Percentiles rank a stretch among this genome's conserved stretches.
phyloP scores from a whole-genome alignment of 495 filamentous ascomycete species.

The Poronia punctata region DNA sequence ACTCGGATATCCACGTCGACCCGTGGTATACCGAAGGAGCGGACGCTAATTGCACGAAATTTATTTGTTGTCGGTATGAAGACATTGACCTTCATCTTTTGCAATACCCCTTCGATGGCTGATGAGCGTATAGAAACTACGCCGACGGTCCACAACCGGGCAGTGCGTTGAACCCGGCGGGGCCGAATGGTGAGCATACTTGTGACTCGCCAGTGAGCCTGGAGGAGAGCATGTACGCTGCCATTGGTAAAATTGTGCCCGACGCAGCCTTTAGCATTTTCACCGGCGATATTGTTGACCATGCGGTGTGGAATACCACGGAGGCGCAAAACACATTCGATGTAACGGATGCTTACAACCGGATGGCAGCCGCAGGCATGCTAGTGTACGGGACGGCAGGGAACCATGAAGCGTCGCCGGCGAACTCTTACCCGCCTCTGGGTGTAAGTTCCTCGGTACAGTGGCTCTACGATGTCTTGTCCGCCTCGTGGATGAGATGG shows the following conservation, averaged over 20 bases:
- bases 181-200: slow-evolving; percentile 37
- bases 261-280: slow-evolving; percentile 37
- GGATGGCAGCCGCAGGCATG: slow-evolving; percentile 29
- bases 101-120: neutral
- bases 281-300: slow-evolving; percentile 45
- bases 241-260: slow-evolving; percentile 34
- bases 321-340: slow-evolving; percentile 34
- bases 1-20: slow-evolving; percentile 52
- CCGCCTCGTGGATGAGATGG: slow-evolving; percentile 40
- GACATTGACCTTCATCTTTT: no score
- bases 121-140: slow-evolving; percentile 31
- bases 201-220: slow-evolving; percentile 46
- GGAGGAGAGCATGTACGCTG: slow-evolving; percentile 47
- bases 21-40: slow-evolving; percentile 43
- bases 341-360: slow-evolving; percentile 39
- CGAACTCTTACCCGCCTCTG: slow-evolving; percentile 44
- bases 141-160: slow-evolving; percentile 36
- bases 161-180: slow-evolving; percentile 37
- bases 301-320: slow-evolving; percentile 36
- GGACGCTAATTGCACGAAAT: slow-evolving; percentile 46
- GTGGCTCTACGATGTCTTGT: slow-evolving; percentile 47
- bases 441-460: slow-evolving; percentile 27
- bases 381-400: slow-evolving; percentile 45
- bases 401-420: slow-evolving; percentile 49
- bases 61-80: slow-evolving; percentile 46